Evolutionary conservation across 2,329 filamentous ascomycete genomes (phyloP), one percentile per base, ranked within the genome.

Genomic region (Huntiella decipiens): DNA sequence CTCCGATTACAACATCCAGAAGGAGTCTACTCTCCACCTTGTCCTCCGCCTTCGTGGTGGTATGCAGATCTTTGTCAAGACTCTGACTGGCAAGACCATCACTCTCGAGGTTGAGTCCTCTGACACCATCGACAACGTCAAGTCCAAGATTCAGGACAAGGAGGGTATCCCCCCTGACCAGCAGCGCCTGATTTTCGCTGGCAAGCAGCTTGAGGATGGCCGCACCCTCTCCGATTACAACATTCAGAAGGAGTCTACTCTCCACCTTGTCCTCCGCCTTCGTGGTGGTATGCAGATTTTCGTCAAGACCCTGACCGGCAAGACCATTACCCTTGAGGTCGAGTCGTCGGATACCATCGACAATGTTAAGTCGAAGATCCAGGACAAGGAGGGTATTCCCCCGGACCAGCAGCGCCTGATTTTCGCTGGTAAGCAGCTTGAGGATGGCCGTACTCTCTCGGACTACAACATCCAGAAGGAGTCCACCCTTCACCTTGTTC

Each of bases 401-500:
- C 87, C 87, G 8, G 87, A 95, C 60, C 87, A 96, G 66, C 87
- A 95, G 69, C 88, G 87, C 56, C 64, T 95, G 54, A 95, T 95
- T 62, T 95, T 95, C 55, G 87, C 87, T 38, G 88, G 87, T 48
- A 95, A 95, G 73, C 87, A 95, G 62, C 76, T 95, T 3, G 88
- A 96, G 63, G 88, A 96, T 55, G 87, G 88, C 52, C 84, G 87
- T 45, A 93, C 86, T 22, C 46, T 48, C 0, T 79, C 74, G 51
- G 86, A 93, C 62, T 94, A 94, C 74, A 93, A 93, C 67, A 94
- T 94, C 45, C 86, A 94, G 65, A 93, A 93, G 70, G 84, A 93
- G 60, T 82, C 74, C 0, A 92, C 83, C 1, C 77, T 92, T 1
- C 84, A 91, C 58, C 67, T 91, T 43, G 84, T 91, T 50, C 80